Evolutionary conservation across 345 rosid species (phyloP), one percentile per base, ranked within the genome.

Genomic region (Stellera chamaejasme): DNA sequence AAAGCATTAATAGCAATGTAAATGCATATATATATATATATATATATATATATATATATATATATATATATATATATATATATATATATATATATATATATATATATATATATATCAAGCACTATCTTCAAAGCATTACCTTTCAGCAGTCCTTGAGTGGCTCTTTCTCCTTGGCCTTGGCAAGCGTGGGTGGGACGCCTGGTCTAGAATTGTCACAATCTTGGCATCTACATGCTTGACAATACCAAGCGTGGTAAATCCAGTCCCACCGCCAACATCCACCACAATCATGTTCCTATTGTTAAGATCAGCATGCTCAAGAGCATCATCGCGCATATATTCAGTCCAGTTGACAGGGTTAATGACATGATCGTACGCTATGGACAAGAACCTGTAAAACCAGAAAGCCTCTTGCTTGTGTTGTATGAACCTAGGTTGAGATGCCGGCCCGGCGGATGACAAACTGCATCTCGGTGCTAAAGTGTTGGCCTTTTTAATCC

Each of bases 111-210:
- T n/a, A n/a, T n/a, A n/a, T n/a, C n/a, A n/a, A n/a, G n/a, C n/a
- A n/a, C n/a, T n/a, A n/a, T n/a, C n/a, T n/a, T n/a, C n/a, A n/a
- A n/a, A n/a, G 99, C 99, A 62, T 93, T 97, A 4, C 99, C 99
- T 72, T 89, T 88, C 1, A 89, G 63, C 99, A 93, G 28, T 89
- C 99, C 68, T 89, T 93, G 72, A 93, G 61, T 15, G 99, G 81
- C 77, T 87, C 92, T 78, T 89, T 93, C 69, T 83, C 76, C 87
- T 74, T 89, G 10, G 97, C 99, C 79, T 84, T 89, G 10, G 88
- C 96, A n/a, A 93, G 94, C 85, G n/a, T n/a, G 89, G 99, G 69
- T 93, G 99, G 0, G 99, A 96, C n/a, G 99, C 89, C 77, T 89
- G 99, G 66, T 93, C 97, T 2, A 93, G 90, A 62, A 93, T 89